A percentile compares a stretch with the other conserved stretches of the same genome.
These are phyloP conservation scores for Ganoderma multipileum DNA, from an alignment of 1,284 basidiomycete genomes.

Conservation along the genomic window DNA sequence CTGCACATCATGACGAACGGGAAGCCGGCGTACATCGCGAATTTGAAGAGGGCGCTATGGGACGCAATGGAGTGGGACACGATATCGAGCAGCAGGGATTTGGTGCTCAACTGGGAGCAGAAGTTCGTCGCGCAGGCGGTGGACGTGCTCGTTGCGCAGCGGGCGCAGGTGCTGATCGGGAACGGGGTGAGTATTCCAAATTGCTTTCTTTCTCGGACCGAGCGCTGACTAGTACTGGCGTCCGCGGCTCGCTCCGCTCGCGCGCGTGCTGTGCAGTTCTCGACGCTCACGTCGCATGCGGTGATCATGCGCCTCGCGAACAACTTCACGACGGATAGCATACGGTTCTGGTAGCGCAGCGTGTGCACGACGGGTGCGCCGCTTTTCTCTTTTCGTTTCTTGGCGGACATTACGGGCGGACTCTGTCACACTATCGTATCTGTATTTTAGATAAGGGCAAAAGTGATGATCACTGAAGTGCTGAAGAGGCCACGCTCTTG, in stretches of 20 bases:
- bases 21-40: conserved; percentile 42
- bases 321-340: conserved; percentile 24
- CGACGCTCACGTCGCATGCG: conserved; percentile 37
- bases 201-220: background rate
- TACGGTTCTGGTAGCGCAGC: conserved; percentile 31
- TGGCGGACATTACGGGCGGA: background rate
- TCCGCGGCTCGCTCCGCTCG: background rate
- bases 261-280: conserved; percentile 32
- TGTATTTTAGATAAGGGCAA: background rate
- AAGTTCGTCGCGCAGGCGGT: conserved; percentile 46
- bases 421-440: background rate
- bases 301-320: conserved; percentile 38
- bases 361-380: background rate
- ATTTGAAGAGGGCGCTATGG: conserved; percentile 50
- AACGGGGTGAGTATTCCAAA: conserved; percentile 47
- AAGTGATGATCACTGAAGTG: background rate
- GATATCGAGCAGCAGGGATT: conserved; percentile 45
- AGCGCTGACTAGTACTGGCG: background rate
- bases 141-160: conserved; percentile 53
- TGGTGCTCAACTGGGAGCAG: conserved; percentile 45
- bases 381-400: background rate
- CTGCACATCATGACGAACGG: conserved; percentile 68
- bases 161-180: conserved; percentile 52
- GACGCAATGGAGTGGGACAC: conserved; percentile 32
- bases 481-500: too few relatives aligned